These are phyloP conservation scores for Cercophora samala DNA, from an alignment of 495 filamentous ascomycete genomes.

Conservation along the genomic window DNA sequence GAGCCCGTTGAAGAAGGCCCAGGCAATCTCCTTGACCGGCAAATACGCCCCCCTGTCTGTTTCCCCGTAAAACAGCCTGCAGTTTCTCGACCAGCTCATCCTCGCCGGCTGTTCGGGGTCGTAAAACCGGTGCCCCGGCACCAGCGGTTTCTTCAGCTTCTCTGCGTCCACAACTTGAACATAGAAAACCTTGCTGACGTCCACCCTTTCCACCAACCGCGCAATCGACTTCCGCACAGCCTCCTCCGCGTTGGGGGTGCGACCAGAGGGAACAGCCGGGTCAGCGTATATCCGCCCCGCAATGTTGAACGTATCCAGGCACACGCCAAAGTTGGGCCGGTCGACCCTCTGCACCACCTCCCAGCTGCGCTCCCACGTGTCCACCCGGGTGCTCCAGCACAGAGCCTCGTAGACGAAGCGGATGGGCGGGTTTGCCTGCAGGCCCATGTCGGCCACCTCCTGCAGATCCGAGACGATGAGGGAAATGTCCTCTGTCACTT, in stretches of 20 bases:
- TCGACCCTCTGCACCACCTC: constrained; percentile 63
- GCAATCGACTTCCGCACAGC: constrained; percentile 56
- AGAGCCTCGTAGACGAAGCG: constrained; percentile 76
- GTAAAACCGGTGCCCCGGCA: constrained; percentile 62
- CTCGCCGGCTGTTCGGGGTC: constrained; percentile 58
- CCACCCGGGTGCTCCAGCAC: constrained; percentile 68
- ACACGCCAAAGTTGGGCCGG: constrained; percentile 71
- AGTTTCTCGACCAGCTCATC: constrained; percentile 83
- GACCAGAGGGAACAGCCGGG: constrained; percentile 53
- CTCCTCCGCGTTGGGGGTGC: constrained; percentile 54
- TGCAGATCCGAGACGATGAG: constrained; percentile 63
- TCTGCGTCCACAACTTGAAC: constrained; percentile 79
- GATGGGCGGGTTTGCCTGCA: constrained; percentile 51
- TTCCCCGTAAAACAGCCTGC: constrained; percentile 72
- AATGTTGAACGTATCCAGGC: constrained; percentile 81
- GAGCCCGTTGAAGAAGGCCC: constrained; percentile 59
- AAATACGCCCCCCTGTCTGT: constrained; percentile 67
- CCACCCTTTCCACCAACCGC: constrained; percentile 54
- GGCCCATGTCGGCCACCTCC: constrained; percentile 63
- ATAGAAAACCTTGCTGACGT: constrained; percentile 70
- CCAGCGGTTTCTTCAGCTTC: constrained; percentile 55
- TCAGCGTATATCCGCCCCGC: constrained; percentile 72
- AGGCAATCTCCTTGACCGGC: constrained; percentile 60
- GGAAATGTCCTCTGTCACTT: constrained; percentile 54
- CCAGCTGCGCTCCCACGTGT: constrained; percentile 72